Percentiles rank a stretch among this genome's conserved stretches.
phyloP scores from a whole-genome alignment of 768 basidiomycete species.

The Amanita phalloides region DNA sequence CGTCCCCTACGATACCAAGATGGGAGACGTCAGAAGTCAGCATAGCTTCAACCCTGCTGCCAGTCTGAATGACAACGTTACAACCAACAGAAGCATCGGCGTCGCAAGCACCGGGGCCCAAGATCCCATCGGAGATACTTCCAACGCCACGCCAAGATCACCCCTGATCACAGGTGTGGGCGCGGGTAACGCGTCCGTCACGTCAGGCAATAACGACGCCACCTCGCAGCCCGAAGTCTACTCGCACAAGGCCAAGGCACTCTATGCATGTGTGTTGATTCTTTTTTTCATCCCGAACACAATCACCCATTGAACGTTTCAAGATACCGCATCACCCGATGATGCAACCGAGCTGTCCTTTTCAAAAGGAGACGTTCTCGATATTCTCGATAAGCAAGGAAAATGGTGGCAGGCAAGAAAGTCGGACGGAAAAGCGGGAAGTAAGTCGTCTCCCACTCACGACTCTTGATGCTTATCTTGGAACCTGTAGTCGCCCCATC shows the following conservation, averaged over 20 bases:
- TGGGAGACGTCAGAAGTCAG: constrained; percentile 37
- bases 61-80: constrained; percentile 28
- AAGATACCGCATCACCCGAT: constrained; percentile 88
- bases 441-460: constrained; percentile 34
- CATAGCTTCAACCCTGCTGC: constrained; percentile 40
- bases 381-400: constrained; percentile 86
- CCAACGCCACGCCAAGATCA: constrained; percentile 43
- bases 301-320: constrained; percentile 13
- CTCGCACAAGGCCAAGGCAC: constrained; percentile 73
- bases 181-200: constrained; percentile 31
- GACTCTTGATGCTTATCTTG: background rate
- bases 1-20: constrained; percentile 48
- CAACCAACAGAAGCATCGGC: constrained; percentile 24
- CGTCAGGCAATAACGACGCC: constrained; percentile 16
- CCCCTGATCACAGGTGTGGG: constrained; percentile 64
- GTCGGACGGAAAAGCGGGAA: constrained; percentile 64
- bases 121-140: constrained; percentile 30
- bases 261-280: constrained; percentile 70
- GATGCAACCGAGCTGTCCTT: constrained; percentile 97
- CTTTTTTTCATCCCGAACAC: constrained; percentile 7
- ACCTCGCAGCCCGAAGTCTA: constrained; percentile 31
- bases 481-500: constrained; percentile 60
- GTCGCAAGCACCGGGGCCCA: constrained; percentile 42
- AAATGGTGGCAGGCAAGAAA: constrained; percentile 92
- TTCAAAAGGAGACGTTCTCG: constrained; percentile 82